phyloP scores from a whole-genome alignment of 2,329 filamentous ascomycete species.

The Metarhizium guizhouense region DNA sequence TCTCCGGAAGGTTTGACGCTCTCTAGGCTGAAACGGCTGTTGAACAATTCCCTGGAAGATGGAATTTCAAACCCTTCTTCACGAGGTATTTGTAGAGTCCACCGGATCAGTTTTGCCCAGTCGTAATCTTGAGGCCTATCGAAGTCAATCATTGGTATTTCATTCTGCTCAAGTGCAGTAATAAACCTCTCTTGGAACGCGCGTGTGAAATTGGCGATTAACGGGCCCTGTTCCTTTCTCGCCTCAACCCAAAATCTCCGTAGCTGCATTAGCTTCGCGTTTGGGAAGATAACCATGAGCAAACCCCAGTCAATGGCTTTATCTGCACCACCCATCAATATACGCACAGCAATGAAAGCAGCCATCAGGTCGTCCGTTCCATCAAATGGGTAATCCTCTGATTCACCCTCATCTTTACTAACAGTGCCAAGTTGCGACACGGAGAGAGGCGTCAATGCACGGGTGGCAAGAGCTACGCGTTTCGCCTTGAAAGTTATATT shows the following conservation, averaged over 20 bases:
- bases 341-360: constrained; percentile 48
- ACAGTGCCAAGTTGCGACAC: not conserved
- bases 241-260: constrained; percentile 46
- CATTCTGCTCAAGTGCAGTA: constrained; percentile 52
- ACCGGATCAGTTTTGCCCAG: constrained; percentile 57
- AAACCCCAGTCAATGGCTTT: constrained; percentile 53
- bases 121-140: constrained; percentile 57
- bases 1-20: constrained; percentile 22
- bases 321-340: constrained; percentile 51
- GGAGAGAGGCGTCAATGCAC: constrained; percentile 19
- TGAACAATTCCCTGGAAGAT: constrained; percentile 32
- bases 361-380: constrained; percentile 34
- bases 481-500: constrained; percentile 12
- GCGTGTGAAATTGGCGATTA: constrained; percentile 44
- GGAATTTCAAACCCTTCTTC: constrained; percentile 41
- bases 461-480: constrained; percentile 20
- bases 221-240: constrained; percentile 40
- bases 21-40: constrained; percentile 31
- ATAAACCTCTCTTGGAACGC: constrained; percentile 60
- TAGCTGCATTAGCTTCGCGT: constrained; percentile 40
- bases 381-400: constrained; percentile 6
- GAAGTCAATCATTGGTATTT: constrained; percentile 54
- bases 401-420: not conserved
- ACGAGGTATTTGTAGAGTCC: constrained; percentile 48
- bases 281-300: constrained; percentile 46